phyloP scores from a whole-genome alignment of 441 rosid species.

The Jatropha podagrica region DNA sequence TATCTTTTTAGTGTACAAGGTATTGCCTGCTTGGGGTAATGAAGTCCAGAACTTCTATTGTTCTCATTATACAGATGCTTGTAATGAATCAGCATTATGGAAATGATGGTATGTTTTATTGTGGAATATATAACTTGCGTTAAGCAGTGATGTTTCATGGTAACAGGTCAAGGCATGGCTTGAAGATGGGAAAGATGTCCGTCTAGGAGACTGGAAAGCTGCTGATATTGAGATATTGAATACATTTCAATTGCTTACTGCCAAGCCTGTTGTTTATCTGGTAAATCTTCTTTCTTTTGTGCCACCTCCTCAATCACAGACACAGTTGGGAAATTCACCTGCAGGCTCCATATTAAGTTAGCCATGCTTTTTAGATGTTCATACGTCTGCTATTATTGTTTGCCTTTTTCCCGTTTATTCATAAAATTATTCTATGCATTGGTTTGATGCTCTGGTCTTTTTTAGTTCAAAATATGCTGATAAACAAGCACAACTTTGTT shows the following conservation, averaged over 20 bases:
- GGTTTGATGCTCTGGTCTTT: background rate
- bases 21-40: background rate
- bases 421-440: background rate
- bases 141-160: conserved; percentile 17
- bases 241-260: conserved; percentile 94
- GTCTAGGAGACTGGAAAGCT: conserved; percentile 97
- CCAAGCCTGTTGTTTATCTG: conserved; percentile 97
- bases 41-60: background rate
- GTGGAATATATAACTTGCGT: conserved; percentile 3
- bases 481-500: background rate
- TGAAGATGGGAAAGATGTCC: conserved; percentile 85
- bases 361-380: background rate
- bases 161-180: conserved; percentile 84
- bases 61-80: background rate
- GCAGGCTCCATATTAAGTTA: background rate
- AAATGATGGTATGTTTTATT: background rate
- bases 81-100: background rate
- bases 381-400: background rate
- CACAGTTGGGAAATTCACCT: background rate
- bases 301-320: background rate
- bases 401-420: background rate
- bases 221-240: conserved; percentile 93
- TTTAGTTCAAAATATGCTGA: background rate
- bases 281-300: conserved; percentile 35
- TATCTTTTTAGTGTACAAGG: background rate